Percentiles rank a stretch among this genome's conserved stretches.
Evolutionary conservation across 2,329 filamentous ascomycete genomes (phyloP).

Genomic region (Fusarium paranaense): DNA sequence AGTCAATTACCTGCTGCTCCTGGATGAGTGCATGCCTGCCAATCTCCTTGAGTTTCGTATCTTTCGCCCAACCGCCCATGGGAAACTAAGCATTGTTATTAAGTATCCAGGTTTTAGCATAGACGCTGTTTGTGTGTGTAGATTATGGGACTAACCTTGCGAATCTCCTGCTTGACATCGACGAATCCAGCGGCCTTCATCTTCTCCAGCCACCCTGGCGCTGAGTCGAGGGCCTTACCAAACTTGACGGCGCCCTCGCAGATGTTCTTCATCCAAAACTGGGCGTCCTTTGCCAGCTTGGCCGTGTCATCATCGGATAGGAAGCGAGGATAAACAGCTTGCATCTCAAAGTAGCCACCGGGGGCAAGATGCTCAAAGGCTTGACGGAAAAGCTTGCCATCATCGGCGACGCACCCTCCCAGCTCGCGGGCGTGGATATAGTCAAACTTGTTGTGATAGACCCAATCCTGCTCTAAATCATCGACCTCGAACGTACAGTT

Average conservation of each 20-base stretch:
- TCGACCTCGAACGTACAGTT: neutral
- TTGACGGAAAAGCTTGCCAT: neutral
- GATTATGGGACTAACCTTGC: neutral
- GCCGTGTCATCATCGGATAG: neutral
- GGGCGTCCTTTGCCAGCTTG: neutral
- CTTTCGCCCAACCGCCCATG: constrained; percentile 2
- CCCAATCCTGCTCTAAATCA: neutral
- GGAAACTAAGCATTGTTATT: constrained; percentile 1
- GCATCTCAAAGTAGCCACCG: neutral
- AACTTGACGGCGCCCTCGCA: constrained; percentile 14
- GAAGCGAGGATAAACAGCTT: neutral
- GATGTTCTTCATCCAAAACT: constrained; percentile 16
- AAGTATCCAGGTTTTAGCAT: neutral
- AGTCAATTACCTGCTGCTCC: constrained; percentile 8
- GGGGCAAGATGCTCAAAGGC: neutral
- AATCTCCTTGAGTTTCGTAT: constrained; percentile 5
- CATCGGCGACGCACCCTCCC: neutral
- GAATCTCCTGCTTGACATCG: constrained; percentile 1
- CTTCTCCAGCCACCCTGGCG: constrained; percentile 1
- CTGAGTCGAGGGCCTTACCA: constrained; percentile 11
- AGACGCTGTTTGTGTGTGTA: neutral
- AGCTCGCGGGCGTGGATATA: neutral
- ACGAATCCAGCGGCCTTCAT: constrained; percentile 1
- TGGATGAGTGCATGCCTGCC: constrained; percentile 5
- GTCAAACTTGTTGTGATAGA: neutral